Evolutionary conservation across 805 yeast species (phyloP), one percentile per base, ranked within the genome.

Genomic region (Ogataea saltuana): DNA sequence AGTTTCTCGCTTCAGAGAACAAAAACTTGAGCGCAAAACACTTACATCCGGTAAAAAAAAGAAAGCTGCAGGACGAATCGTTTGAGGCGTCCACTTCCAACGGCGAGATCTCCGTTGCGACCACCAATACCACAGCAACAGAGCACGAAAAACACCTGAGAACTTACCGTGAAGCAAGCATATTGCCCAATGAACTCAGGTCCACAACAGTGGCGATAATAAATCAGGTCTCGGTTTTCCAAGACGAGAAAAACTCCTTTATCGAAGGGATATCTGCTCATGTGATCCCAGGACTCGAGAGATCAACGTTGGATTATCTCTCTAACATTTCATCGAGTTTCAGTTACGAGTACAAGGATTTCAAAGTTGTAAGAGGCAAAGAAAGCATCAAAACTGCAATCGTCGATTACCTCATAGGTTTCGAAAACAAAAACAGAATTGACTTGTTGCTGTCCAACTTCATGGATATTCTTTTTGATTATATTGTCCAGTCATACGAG

Each of bases 1-100:
- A 74, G 60, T 82, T 83, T 50, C 59, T 80, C 30, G 60, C 64
- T 10, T 70, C 75, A 27, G 84, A 79, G 49, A 61, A 72, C 40
- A 70, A 67, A 46, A 72, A 52, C 11, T 40, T 64, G 32, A 48
- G 52, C 11, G 41, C 57, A 3, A 54, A 51, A 37, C 56, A 53
- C 25, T 27, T 49, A n/a, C 53, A 54, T 22, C 60, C 57, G 16
- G 34, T 26, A 16, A 61, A 61, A 51, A 60, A 51, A 34, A 49
- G 67, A 20, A 55, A 50, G 33, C 3, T 54, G 3, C 47, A 51
- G 5, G 53, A 52, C 31, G 52, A 47, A 26, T 43, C 49, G 1
- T 44, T 37, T 13, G 46, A 34, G 16, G 17, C 20, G 10, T 36
- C 48, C 6, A 10, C n/a, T 10, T 25, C 28, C 28, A 12, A 25